Conservation (phyloP, 2,329 filamentous ascomycete genomes). For the Neurospora sp. region DNA sequence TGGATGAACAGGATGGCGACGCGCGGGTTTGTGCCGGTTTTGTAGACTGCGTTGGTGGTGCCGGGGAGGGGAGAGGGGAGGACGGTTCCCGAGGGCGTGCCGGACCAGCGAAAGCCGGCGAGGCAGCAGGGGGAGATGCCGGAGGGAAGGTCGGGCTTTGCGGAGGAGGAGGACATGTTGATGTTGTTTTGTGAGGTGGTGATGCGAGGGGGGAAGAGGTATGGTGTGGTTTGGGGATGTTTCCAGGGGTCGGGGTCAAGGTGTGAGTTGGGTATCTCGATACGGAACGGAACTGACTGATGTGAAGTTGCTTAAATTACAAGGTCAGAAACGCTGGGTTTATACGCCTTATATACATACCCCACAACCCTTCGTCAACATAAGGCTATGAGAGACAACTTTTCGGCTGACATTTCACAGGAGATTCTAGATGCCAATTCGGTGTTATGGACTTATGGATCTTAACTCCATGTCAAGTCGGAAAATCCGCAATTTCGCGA, state of each 20-base stretch:
- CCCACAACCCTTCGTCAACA: too few species aligned
- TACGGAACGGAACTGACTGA: background rate
- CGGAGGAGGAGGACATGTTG: background rate
- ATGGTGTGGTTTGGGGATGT: background rate
- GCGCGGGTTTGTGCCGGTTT: conserved; percentile 28
- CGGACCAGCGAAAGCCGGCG: conserved; percentile 8
- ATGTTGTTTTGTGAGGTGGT: background rate
- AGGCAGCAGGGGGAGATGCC: conserved; percentile 8
- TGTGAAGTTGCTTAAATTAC: background rate
- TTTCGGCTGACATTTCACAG: too few species aligned
- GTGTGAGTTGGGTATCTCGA: background rate
- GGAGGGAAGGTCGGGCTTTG: background rate
- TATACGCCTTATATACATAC: background rate
- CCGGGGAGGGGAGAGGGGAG: conserved; percentile 1
- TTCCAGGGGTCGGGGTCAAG: background rate
- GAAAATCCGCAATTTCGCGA: too few species aligned
- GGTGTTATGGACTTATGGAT: too few species aligned
- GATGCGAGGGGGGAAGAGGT: background rate
- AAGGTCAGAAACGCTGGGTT: background rate
- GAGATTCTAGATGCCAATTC: too few species aligned
- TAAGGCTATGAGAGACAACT: too few species aligned
- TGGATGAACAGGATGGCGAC: conserved; percentile 38
- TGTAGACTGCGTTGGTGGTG: conserved; percentile 21
- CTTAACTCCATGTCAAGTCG: too few species aligned
- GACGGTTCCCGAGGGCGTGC: conserved; percentile 7